Evolutionary conservation across 768 basidiomycete species (phyloP).

Genomic region (Auricularia sp.): DNA sequence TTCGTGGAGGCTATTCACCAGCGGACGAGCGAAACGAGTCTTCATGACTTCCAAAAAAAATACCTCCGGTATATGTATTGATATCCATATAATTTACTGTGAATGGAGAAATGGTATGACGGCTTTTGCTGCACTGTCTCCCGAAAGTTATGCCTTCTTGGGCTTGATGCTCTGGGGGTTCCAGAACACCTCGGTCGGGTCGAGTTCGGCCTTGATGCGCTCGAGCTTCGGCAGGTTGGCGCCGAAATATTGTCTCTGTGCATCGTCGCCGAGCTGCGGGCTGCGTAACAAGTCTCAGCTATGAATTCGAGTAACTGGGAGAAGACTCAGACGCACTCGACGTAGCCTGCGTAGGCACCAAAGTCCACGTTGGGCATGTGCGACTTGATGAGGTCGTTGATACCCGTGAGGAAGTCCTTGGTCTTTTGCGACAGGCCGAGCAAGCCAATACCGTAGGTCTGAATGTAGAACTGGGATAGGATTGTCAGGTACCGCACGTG

Average conservation of each 20-base stretch:
- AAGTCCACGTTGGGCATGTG: slow-evolving; percentile 6
- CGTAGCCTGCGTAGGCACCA: slow-evolving; percentile 9
- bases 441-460: slow-evolving; percentile 7
- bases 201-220: slow-evolving; percentile 41
- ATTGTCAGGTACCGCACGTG: neutral
- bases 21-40: too few species aligned
- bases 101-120: too few species aligned
- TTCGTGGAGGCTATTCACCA: too few species aligned
- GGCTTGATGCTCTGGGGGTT: slow-evolving; percentile 3
- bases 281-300: neutral
- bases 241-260: slow-evolving; percentile 30
- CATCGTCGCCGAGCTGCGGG: slow-evolving; percentile 1
- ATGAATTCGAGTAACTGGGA: neutral
- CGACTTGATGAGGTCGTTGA: slow-evolving; percentile 6
- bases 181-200: slow-evolving; percentile 1
- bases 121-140: too few species aligned
- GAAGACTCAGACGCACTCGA: slow-evolving; percentile 5
- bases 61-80: too few species aligned
- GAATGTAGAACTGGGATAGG: slow-evolving; percentile 4
- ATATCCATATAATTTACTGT: too few species aligned
- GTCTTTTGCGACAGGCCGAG: slow-evolving; percentile 2
- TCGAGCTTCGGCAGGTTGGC: slow-evolving; percentile 66
- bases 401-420: slow-evolving; percentile 4
- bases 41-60: too few species aligned
- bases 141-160: neutral